Base-by-base conservation (phyloP, 768 basidiomycete species). In the Megacollybia marginata region DNA sequence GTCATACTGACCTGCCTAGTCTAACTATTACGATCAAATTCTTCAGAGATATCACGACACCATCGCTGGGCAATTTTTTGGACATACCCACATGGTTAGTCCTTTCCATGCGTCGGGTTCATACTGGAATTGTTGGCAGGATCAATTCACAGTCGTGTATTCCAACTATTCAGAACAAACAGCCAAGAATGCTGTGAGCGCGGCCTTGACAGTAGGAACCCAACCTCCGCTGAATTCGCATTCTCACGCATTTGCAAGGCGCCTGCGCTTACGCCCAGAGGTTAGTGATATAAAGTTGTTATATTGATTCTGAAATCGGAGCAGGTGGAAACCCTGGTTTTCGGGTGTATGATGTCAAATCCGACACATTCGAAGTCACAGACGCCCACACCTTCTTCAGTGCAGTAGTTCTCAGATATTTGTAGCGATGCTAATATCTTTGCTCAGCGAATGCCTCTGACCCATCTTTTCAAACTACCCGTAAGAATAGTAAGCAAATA, bases 101-200 rank as follows among this genome's bases (percentile, higher is more conserved):
- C 5, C 5, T 12, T 28, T 47, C 19, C n/a, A 5, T 2, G 15
- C 10, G 4, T 23, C 4, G 6, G 15, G 46, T 11, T 11, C 5
- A 5, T 11, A 32, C 15, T 28, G 23, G n/a, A 47, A 28, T 16
- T 11, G 23, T 10, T 43, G 31, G 18, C 33, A 66, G 63, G 69
- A 71, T 52, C 63, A 72, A 54, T 70, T 72, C 48, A 64, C 69
- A 57, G 67, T 73, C 40, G 63, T 62, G 5, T 73, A 73, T 50
- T 62, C 66, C 2, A 58, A 71, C 52, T 71, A 65, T 48, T 56
- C 47, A 31, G 47, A 65, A 11, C 66, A 62, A 40, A 64, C 53
- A 1, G 64, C 65, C 2, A 44, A 47, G 47, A 61, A 62, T 44
- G 58, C 70, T 46, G 52, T 61, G 42, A 57, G 65, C 33, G 56